Evolutionary conservation across 805 yeast species (phyloP), one percentile per base, ranked within the genome.

Genomic region (Kuraishia molischiana): DNA sequence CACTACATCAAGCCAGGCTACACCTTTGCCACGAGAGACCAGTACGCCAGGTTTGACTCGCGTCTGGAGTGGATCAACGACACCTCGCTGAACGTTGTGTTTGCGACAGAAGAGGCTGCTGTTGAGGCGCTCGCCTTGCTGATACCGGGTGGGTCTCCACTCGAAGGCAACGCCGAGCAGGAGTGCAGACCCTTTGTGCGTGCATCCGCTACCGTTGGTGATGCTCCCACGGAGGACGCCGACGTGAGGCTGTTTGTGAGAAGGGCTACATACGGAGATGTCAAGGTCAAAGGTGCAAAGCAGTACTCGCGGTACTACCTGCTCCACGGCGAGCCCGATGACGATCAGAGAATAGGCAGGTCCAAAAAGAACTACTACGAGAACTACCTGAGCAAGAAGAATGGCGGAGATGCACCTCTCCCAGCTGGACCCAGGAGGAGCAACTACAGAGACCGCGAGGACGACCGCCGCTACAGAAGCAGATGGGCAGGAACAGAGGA

Each of bases 51-150:
- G 33, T 50, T 53, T 37, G 44, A 50, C 19, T 74, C 66, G 51
- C 56, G 59, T 21, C 53, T 79, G 20, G 76, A 79, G 48, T 80
- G 89, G 89, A 66, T 80, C 29, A 74, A 80, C 50, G 89, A 80
- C 51, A 49, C 71, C 15, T 61, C 74, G 2, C 65, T 79, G 28
- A 76, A 74, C 43, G 49, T 77, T n/a, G 72, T 66, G 4, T 79
- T 77, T 50, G 61, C 62, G 32, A 59, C 65, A 32, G 39, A 36
- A 4, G 55, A 50, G 5, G 44, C 41, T 24, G 47, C 51, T 1
- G n/a, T 35, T 13, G 51, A 46, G 36, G 56, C 55, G 13, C 34
- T 44, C 21, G 14, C 10, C 4, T n/a, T n/a, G 15, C 38, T 37
- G 14, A 14, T n/a, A 19, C 18, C 5, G 3, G 22, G 18, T 13